Evolutionary conservation across 73 alveolate species (phyloP).

Genomic region (Paramecium octaurelia): DNA sequence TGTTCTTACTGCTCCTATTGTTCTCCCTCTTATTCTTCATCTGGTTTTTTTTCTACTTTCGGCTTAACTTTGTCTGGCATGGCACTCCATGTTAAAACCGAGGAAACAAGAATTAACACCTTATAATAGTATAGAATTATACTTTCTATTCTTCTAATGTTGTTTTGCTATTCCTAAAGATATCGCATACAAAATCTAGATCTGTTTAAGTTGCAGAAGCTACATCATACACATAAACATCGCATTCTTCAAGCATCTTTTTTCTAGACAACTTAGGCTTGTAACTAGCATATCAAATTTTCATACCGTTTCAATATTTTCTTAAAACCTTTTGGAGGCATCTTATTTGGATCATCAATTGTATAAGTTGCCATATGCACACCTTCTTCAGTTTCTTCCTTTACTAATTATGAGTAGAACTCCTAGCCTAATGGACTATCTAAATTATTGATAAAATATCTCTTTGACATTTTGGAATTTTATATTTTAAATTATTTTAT

Average conservation of each 20-base stretch:
- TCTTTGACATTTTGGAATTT: conserved; percentile 35
- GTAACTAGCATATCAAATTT: background rate
- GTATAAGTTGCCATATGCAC: conserved; percentile 64
- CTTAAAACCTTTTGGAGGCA: conserved; percentile 59
- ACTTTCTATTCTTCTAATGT: conserved; percentile 63
- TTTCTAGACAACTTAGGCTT: conserved; percentile 59
- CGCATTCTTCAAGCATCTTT: conserved; percentile 67
- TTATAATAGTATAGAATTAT: background rate
- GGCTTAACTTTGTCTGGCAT: conserved; percentile 79
- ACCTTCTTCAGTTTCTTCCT: conserved; percentile 57
- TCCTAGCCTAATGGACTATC: conserved; percentile 58
- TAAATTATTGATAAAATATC: conserved; percentile 56
- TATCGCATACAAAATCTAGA: conserved; percentile 43
- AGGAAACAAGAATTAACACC: conserved; percentile 82
- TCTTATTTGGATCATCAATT: conserved; percentile 21
- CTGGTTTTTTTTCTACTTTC: conserved; percentile 69
- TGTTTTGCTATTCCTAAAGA: conserved; percentile 1
- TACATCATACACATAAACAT: conserved; percentile 62
- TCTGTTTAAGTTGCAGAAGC: conserved; percentile 34
- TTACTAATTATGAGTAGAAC: conserved; percentile 38
- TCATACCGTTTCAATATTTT: conserved; percentile 54
- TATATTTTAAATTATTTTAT: background rate
- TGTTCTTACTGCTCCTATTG: conserved; percentile 57
- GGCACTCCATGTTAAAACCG: conserved; percentile 93
- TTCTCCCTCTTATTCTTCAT: conserved; percentile 66